phyloP scores from a whole-genome alignment of 192 early-diverging fungal genomes.

The Coemansia sp. region DNA sequence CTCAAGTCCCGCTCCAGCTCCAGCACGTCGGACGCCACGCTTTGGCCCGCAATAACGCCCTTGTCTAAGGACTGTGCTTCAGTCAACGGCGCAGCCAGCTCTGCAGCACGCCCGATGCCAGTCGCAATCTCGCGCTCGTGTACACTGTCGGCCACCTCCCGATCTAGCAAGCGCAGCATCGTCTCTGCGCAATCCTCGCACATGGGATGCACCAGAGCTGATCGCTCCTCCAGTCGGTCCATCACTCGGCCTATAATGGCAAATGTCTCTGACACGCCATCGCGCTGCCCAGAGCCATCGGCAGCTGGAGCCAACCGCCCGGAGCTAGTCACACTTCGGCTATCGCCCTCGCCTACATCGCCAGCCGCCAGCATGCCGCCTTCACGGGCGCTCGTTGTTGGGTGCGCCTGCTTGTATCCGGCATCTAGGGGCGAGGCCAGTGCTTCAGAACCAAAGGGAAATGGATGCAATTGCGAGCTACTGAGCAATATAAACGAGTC shows the following conservation, averaged over 20 bases:
- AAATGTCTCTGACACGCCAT: constrained; percentile 43
- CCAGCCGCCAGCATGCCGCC: not conserved
- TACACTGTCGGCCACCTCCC: constrained; percentile 69
- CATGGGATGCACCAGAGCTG: constrained; percentile 79
- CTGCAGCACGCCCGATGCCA: constrained; percentile 67
- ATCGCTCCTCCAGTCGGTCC: constrained; percentile 76
- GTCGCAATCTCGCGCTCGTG: constrained; percentile 79
- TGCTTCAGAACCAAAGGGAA: constrained; percentile 4
- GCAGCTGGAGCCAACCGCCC: not conserved
- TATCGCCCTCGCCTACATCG: not conserved
- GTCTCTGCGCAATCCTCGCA: constrained; percentile 92
- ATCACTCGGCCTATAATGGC: constrained; percentile 66
- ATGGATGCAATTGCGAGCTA: constrained; percentile 43
- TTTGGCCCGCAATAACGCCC: not conserved
- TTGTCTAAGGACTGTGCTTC: constrained; percentile 10
- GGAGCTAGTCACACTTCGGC: constrained; percentile 7
- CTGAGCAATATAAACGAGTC: constrained; percentile 56
- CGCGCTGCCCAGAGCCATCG: constrained; percentile 11
- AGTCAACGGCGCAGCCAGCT: constrained; percentile 30
- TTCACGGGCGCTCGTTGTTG: not conserved
- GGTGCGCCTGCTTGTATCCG: not conserved
- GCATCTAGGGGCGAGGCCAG: constrained; percentile 5
- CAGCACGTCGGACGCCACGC: constrained; percentile 56
- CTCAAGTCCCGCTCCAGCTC: constrained; percentile 62
- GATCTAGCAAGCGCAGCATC: constrained; percentile 70